Evolutionary conservation across 176 grass and related monocot genomes (phyloP), one percentile per base, ranked within the genome.

Genomic region (Coix lacrymajobi): DNA sequence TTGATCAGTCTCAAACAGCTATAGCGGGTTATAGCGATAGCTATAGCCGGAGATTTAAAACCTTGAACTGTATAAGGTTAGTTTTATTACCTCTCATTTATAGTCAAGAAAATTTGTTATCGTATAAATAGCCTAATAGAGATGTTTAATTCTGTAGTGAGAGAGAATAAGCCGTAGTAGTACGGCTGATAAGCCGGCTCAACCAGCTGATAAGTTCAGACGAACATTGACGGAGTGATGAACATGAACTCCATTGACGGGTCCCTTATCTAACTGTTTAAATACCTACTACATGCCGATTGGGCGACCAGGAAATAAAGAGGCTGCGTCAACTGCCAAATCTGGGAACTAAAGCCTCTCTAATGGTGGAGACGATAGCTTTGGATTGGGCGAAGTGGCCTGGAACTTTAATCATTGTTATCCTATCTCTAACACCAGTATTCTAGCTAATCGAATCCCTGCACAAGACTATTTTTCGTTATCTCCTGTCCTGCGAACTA

Each of bases 361-460:
- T 32, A 62, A 20, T 51, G 17, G 16, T 48, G 61, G 16, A 75
- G 69, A 76, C 48, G 34, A 76, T 58, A 16, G 41, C 60, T 39
- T 71, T 39, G 31, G 54, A 71, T 45, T 71, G 39, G 39, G 69
- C 39, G 14, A 38, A 63, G 77, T 80, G 70, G 61, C 29, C 24
- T 39, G 19, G 3, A 40, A 22, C 57, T 70, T 89, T 85, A 77
- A 89, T 85, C 64, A 77, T 85, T 63, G 83, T 85, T 77, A 85
- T 85, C 87, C 78, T 71, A 81, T 77, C 83, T 43, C 41, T 45
- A 65, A 81, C 58, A 45, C 51, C 45, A 77, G 9, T 85, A 76
- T 85, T 81, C 14, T 71, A 81, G 70, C 51, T 80, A 69, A 85
- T 69, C 87, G 62, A 25, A 81, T 89, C 82, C 63, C 60, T 69